Percentiles rank a stretch among this genome's conserved stretches.
Conservation (phyloP, 257 asterid genomes). For the Solanum chilense region DNA sequence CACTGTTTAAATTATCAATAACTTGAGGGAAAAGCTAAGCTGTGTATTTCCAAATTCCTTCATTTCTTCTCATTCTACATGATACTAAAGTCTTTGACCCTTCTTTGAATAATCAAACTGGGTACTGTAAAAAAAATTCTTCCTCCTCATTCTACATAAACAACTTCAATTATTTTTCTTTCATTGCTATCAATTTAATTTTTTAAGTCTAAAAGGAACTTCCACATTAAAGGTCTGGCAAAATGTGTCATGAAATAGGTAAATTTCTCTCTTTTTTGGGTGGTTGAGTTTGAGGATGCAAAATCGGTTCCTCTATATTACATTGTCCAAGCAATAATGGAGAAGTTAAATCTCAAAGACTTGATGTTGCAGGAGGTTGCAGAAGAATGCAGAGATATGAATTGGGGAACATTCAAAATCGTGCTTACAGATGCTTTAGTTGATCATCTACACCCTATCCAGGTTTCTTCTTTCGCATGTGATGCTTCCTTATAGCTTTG, state of each 20-base stretch:
- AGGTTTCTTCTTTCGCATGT: slow-evolving; percentile 36
- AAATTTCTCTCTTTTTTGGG: not conserved
- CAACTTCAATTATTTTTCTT: not conserved
- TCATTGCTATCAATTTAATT: not conserved
- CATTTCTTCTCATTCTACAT: not conserved
- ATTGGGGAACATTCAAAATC: slow-evolving; percentile 84
- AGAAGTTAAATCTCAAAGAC: not conserved
- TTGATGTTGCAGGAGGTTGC: slow-evolving; percentile 59
- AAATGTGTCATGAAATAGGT: not conserved
- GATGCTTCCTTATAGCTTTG: not conserved
- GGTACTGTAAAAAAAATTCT: not conserved
- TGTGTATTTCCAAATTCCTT: not conserved
- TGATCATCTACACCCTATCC: slow-evolving; percentile 84
- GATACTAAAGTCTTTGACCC: not conserved
- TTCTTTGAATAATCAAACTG: not conserved
- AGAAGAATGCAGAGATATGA: slow-evolving; percentile 56
- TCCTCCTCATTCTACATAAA: not conserved
- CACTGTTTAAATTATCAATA: not conserved
- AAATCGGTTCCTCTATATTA: not conserved
- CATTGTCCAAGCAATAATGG: not conserved
- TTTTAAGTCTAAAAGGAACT: not conserved
- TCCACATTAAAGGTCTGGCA: not conserved
- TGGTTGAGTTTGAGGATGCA: not conserved
- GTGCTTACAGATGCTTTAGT: slow-evolving; percentile 74
- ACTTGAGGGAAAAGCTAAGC: not conserved